Evolutionary conservation across 2,329 filamentous ascomycete genomes (phyloP), one percentile per base, ranked within the genome.

Genomic region (Ophiosphaerella korrae): DNA sequence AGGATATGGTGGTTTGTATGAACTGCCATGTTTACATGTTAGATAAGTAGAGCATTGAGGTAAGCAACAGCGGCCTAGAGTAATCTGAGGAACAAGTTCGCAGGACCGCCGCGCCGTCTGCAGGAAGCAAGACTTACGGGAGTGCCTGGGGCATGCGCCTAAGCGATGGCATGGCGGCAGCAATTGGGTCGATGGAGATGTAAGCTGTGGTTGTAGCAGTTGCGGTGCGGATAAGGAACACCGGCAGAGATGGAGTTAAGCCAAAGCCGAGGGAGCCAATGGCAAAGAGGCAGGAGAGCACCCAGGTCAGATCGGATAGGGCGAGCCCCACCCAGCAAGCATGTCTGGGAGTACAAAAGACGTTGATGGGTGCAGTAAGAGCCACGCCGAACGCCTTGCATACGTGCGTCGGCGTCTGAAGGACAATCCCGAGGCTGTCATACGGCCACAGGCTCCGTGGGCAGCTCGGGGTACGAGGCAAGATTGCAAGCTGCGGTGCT

Each of bases 11-110:
- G 45, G 18, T 14, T 16, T 39, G 43, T 52, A 49, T 7, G 42
- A 47, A 43, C 51, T 60, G 45, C 52, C 56, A 38, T 48, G 50
- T 48, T 39, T 45, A 50, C 37, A 50, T 34, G 54, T 67, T 58
- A 68, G 65, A 62, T 43, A 45, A 40, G 21, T 58, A 53, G 52
- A 47, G 50, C 58, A 63, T 62, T 68, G 66, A 62, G 52, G 46
- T 66, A 60, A 67, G 63, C 61, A 58, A 48, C 44, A 42, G 50
- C 46, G 48, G 48, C 55, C 46, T 40, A 11, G 38, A 42, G 57
- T 43, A 48, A 54, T 43, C 42, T 26, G 48, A 53, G 55, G 53
- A 48, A 50, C n/a, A 40, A 55, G 55, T 54, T 51, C 55, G 58
- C 57, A 62, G 56, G 56, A 57, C 49, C 45, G 56, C 47, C 18